A percentile compares a stretch with the other conserved stretches of the same genome.
phyloP scores from a whole-genome alignment of 1,284 basidiomycete genomes.

The Trametes versicolor region DNA sequence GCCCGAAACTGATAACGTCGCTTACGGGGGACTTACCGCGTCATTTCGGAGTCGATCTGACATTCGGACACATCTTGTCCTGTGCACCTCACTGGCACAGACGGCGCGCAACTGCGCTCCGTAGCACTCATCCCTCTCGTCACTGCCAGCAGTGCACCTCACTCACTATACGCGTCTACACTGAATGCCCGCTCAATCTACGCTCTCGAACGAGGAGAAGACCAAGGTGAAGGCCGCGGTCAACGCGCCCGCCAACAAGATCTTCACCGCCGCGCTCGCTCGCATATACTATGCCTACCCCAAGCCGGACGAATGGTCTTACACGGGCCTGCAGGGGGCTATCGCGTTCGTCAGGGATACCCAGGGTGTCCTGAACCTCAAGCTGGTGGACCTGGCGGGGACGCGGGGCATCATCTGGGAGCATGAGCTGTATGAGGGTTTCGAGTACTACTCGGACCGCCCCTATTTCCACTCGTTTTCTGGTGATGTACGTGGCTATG shows the following conservation, averaged over 20 bases:
- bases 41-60: conserved; percentile 17
- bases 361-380: conserved; percentile 70
- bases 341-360: conserved; percentile 77
- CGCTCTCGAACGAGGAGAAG: conserved; percentile 80
- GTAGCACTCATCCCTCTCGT: conserved; percentile 18
- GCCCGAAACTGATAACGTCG: conserved; percentile 23
- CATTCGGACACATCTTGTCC: conserved; percentile 17
- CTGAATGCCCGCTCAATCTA: conserved; percentile 75
- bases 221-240: conserved; percentile 76
- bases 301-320: conserved; percentile 81
- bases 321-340: conserved; percentile 87
- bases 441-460: conserved; percentile 89
- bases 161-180: neutral
- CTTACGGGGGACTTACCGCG: conserved; percentile 11
- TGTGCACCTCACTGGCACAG: conserved; percentile 27
- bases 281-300: conserved; percentile 91
- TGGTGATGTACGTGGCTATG: conserved; percentile 79
- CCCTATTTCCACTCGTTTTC: conserved; percentile 95
- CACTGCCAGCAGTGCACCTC: conserved; percentile 14
- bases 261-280: conserved; percentile 80
- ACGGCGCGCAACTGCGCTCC: conserved; percentile 31
- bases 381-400: conserved; percentile 84
- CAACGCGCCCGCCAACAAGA: conserved; percentile 70
- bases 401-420: conserved; percentile 94
- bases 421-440: conserved; percentile 89